Evolutionary conservation across 306 rosid genomes (phyloP).

Genomic region (Cucumis cinereus): DNA sequence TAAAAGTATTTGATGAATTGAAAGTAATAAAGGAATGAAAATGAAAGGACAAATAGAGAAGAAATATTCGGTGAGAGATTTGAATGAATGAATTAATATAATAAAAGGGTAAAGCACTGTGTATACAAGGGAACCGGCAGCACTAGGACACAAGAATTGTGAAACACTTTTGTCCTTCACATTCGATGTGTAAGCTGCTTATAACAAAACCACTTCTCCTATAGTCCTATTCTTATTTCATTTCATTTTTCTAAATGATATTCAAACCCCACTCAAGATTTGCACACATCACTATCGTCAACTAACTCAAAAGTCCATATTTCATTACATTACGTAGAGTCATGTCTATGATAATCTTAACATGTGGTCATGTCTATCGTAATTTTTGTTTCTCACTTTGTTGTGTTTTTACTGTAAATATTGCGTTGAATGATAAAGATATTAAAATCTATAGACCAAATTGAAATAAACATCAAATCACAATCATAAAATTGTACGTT

Average conservation of each 20-base stretch:
- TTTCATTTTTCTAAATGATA: neutral
- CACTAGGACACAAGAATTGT: neutral
- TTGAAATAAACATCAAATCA: too few species aligned
- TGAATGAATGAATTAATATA: neutral
- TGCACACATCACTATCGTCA: neutral
- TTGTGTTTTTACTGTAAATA: too few species aligned
- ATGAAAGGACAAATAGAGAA: neutral
- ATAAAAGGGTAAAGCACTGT: neutral
- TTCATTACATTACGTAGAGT: too few species aligned
- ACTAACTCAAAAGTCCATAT: neutral
- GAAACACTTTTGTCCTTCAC: neutral
- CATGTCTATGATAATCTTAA: too few species aligned
- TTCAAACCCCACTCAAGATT: neutral
- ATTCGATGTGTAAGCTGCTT: neutral
- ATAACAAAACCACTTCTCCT: neutral
- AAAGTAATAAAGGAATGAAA: neutral
- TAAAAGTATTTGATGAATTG: neutral
- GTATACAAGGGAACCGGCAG: neutral
- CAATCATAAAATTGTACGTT: too few species aligned
- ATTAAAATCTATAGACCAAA: too few species aligned
- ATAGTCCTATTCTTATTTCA: neutral
- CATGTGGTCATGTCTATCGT: too few species aligned
- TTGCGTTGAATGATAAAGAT: too few species aligned
- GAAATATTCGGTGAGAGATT: neutral
- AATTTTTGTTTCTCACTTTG: too few species aligned